phyloP scores from a whole-genome alignment of 305 asterid genomes.

The Plantago lanceolata region DNA sequence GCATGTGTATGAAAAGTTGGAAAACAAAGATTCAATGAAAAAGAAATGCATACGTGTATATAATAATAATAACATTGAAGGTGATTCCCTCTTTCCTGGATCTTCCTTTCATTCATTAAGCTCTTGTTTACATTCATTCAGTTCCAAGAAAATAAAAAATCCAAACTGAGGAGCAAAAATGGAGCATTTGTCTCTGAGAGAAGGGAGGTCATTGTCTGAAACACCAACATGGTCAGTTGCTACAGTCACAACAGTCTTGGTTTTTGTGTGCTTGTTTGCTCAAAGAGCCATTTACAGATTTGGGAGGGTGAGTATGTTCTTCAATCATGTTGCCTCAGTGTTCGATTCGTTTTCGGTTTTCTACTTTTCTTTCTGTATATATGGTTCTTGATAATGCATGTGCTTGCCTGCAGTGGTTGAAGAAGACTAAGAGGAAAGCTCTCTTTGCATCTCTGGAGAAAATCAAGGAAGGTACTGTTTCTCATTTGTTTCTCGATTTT shows the following conservation, averaged over 20 bases:
- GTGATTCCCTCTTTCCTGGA: conserved; percentile 30
- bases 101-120: conserved; percentile 20
- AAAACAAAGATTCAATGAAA: too few relatives aligned
- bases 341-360: background rate
- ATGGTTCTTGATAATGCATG: conserved; percentile 4
- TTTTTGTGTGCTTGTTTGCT: conserved; percentile 67
- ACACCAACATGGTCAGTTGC: conserved; percentile 99
- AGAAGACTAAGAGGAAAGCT: conserved; percentile 87
- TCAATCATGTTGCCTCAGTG: background rate
- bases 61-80: background rate
- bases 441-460: conserved; percentile 81
- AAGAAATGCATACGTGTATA: background rate
- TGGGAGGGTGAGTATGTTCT: conserved; percentile 76
- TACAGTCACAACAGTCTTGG: conserved; percentile 84
- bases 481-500: background rate
- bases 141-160: background rate
- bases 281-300: conserved; percentile 80
- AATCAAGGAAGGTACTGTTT: conserved; percentile 61
- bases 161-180: conserved; percentile 14
- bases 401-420: conserved; percentile 59
- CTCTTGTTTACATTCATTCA: background rate
- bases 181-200: conserved; percentile 45
- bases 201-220: conserved; percentile 80
- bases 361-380: background rate
- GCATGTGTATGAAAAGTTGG: background rate